A percentile compares a stretch with the other conserved stretches of the same genome.
Conservation (phyloP, 768 basidiomycete genomes). For the Lentinula boryana region DNA sequence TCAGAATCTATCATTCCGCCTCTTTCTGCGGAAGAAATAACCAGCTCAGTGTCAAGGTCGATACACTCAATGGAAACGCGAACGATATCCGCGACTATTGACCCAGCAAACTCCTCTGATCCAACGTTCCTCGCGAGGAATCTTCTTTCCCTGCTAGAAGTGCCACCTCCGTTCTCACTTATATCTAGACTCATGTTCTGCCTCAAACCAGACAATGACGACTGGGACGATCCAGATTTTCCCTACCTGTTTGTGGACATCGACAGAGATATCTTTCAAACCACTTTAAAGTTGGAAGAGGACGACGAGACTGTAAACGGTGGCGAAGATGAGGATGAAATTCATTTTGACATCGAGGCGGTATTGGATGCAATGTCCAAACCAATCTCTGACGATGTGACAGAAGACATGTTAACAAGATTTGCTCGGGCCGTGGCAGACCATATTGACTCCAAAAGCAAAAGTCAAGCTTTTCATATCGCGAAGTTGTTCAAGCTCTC, state of each 20-base stretch:
- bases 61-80: conserved; percentile 27
- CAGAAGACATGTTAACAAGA: conserved; percentile 40
- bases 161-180: conserved; percentile 57
- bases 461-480: conserved; percentile 51
- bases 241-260: conserved; percentile 66
- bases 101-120: conserved; percentile 54
- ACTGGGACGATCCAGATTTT: conserved; percentile 73
- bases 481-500: conserved; percentile 58
- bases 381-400: conserved; percentile 54
- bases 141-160: conserved; percentile 55
- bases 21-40: conserved; percentile 33
- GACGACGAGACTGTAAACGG: conserved; percentile 16
- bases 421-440: conserved; percentile 56
- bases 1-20: conserved; percentile 31
- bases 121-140: conserved; percentile 58
- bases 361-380: conserved; percentile 47
- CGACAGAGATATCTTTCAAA: background rate
- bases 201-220: conserved; percentile 71
- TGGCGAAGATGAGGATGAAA: background rate
- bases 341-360: conserved; percentile 45
- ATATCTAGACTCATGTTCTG: conserved; percentile 73
- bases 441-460: conserved; percentile 48
- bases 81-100: conserved; percentile 46
- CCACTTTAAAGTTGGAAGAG: conserved; percentile 32
- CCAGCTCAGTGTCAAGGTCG: conserved; percentile 10